Base-by-base conservation (phyloP, 1,139 yeast species). In the Debaryomyces psychrophilus region DNA sequence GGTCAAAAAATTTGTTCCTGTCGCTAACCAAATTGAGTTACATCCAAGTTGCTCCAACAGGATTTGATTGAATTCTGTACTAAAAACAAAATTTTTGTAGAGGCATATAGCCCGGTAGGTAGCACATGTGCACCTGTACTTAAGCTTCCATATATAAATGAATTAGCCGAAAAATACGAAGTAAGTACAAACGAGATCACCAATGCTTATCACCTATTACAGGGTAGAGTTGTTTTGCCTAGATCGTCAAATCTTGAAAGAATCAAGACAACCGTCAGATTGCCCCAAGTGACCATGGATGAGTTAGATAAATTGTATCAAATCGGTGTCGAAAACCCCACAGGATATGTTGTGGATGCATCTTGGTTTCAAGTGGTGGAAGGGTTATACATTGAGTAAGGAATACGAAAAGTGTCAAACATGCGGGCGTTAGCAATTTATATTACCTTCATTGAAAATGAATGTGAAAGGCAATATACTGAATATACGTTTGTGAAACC, bases 241-340 rank as follows among this genome's bases (percentile, higher is more conserved):
- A 64, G 76, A 49, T 67, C 73, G 1, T 65, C 74, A 3, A 72
- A 72, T 44, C 59, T 67, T 41, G 69, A 67, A 15, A 62, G 77
- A 55, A 69, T 72, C 45, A 65, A 58, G 49, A 56, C 59, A 1
- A 67, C 56, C 37, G 51, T 61, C 4, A 53, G 60, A 37, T 62
- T 76, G 44, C 79, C 79, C 1, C 67, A 67, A 7, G 61, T 80
- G 42, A 62, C 76, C 1, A 51, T 61, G 18, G 76, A 76, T 14
- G 86, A 81, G 27, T 55, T 81, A 39, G 56, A 57, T 0, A 53
- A 54, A 5, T 61, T 82, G 46, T 77, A 76, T 50, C 51, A 71
- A 23, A 50, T 74, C 42, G 86, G 86, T 6, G 62, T 52, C 5
- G 58, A 67, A 2, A 56, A 77, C 14, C 82, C 85, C 17, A 65